phyloP scores from a whole-genome alignment of 768 basidiomycete species.

The Auriscalpium orientale region DNA sequence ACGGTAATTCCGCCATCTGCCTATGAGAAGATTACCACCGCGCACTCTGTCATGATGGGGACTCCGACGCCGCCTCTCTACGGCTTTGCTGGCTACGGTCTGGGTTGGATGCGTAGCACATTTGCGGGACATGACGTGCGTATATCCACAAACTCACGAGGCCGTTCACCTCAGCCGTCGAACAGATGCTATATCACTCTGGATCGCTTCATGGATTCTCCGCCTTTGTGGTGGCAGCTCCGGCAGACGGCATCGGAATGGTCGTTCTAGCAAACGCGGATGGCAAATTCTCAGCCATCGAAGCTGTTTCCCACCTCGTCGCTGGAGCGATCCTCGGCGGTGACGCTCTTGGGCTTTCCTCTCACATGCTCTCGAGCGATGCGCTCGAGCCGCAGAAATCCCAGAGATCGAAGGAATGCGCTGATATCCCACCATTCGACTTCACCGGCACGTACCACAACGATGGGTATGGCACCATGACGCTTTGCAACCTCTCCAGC shows the following conservation, averaged over 20 bases:
- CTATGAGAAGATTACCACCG: conserved; percentile 24
- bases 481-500: background rate
- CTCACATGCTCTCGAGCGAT: no score
- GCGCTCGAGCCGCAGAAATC: background rate
- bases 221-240: background rate
- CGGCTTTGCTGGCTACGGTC: conserved; percentile 27
- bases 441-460: background rate
- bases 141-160: background rate
- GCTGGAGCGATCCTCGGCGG: background rate
- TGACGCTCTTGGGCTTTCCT: no score
- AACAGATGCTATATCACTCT: background rate
- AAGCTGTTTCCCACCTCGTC: background rate
- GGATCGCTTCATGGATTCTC: background rate
- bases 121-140: conserved; percentile 35
- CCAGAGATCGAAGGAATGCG: background rate
- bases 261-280: conserved; percentile 6
- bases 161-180: no score
- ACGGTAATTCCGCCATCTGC: conserved; percentile 26
- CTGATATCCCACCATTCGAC: background rate
- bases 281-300: background rate
- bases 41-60: conserved; percentile 21
- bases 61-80: background rate
- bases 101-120: conserved; percentile 35
- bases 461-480: background rate
- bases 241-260: conserved; percentile 1